Percentiles rank a stretch among this genome's conserved stretches.
phyloP scores from a whole-genome alignment of 208 protist genomes.

The Vickermania ingenoplastis region DNA sequence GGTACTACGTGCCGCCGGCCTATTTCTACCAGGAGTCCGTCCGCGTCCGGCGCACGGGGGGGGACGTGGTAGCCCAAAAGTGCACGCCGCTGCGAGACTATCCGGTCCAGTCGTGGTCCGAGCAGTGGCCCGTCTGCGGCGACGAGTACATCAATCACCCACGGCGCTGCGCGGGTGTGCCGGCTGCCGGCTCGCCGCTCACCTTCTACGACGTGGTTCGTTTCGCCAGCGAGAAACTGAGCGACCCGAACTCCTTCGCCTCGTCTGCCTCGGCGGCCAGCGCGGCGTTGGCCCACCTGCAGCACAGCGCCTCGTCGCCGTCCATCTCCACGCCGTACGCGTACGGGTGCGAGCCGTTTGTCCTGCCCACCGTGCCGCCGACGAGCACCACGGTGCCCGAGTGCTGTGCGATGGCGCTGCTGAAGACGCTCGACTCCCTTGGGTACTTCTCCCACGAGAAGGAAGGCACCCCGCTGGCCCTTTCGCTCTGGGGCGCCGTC shows the following conservation, averaged over 20 bases:
- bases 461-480: neutral
- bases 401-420: constrained; percentile 21
- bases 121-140: neutral
- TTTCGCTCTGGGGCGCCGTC: neutral
- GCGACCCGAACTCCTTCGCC: constrained; percentile 9
- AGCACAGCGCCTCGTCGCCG: neutral
- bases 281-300: neutral
- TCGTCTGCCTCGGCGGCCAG: neutral
- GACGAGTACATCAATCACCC: neutral
- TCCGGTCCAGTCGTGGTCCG: neutral
- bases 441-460: constrained; percentile 35
- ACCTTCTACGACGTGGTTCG: constrained; percentile 32
- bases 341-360: neutral
- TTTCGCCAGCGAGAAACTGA: constrained; percentile 11
- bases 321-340: neutral
- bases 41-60: neutral
- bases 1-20: neutral
- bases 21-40: constrained; percentile 11
- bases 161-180: neutral
- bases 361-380: neutral
- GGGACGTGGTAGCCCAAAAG: neutral
- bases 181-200: neutral
- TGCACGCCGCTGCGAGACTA: constrained; percentile 3
- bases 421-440: constrained; percentile 43
- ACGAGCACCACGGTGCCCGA: constrained; percentile 12